Conservation (phyloP, 805 yeast species). For the Candida railenensis region DNA sequence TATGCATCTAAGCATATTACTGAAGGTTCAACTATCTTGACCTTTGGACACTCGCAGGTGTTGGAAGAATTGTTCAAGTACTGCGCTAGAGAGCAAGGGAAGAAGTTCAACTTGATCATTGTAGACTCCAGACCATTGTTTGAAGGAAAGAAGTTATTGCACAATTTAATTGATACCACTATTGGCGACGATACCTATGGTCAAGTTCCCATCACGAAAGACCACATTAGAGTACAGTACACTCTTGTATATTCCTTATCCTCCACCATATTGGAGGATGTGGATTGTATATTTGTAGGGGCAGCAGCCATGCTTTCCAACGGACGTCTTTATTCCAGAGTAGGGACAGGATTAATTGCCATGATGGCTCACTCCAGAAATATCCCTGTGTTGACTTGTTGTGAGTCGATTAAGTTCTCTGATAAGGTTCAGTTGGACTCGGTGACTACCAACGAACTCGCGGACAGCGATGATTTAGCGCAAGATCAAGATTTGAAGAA, state of each 20-base stretch:
- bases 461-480: slow-evolving; percentile 73
- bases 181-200: slow-evolving; percentile 9
- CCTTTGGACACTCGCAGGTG: slow-evolving; percentile 87
- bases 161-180: slow-evolving; percentile 51
- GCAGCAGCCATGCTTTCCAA: slow-evolving; percentile 97
- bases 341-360: slow-evolving; percentile 91
- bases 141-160: slow-evolving; percentile 83
- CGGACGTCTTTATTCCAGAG: slow-evolving; percentile 89
- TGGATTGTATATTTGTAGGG: slow-evolving; percentile 88
- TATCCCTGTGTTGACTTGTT: slow-evolving; percentile 92
- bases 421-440: slow-evolving; percentile 95
- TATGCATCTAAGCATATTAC: slow-evolving; percentile 75
- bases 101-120: slow-evolving; percentile 73
- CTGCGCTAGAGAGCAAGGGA: slow-evolving; percentile 59
- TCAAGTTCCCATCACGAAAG: slow-evolving; percentile 30
- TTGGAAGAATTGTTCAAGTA: slow-evolving; percentile 70
- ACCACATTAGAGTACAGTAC: slow-evolving; percentile 75
- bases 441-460: slow-evolving; percentile 90
- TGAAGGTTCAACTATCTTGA: slow-evolving; percentile 75
- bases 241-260: slow-evolving; percentile 77
- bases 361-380: slow-evolving; percentile 86
- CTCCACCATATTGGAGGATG: slow-evolving; percentile 73
- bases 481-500: slow-evolving; percentile 46
- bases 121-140: slow-evolving; percentile 93
- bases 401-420: slow-evolving; percentile 91